Evolutionary conservation across 495 filamentous ascomycete genomes (phyloP).

Genomic region (Penicillium longicatenatum): DNA sequence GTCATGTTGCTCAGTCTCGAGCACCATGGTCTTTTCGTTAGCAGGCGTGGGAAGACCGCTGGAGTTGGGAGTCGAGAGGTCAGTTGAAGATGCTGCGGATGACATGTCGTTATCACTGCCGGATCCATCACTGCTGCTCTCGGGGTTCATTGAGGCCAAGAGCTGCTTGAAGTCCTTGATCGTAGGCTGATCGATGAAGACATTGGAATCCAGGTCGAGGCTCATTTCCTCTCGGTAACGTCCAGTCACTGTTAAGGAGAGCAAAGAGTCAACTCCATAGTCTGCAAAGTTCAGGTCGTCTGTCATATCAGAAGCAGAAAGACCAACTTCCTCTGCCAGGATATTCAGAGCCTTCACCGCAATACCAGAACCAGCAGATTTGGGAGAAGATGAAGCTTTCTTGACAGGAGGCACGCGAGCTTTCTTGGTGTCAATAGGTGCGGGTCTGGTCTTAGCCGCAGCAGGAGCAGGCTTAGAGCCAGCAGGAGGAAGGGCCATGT

Average conservation of each 20-base stretch:
- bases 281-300: slow-evolving; percentile 51
- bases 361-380: slow-evolving; percentile 32
- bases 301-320: slow-evolving; percentile 62
- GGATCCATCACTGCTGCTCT: slow-evolving; percentile 35
- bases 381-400: slow-evolving; percentile 29
- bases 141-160: slow-evolving; percentile 45
- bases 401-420: slow-evolving; percentile 36
- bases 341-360: slow-evolving; percentile 56
- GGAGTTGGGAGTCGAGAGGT: slow-evolving; percentile 38
- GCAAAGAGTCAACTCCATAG: slow-evolving; percentile 56
- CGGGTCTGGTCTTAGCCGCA: slow-evolving; percentile 33
- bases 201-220: slow-evolving; percentile 51
- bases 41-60: slow-evolving; percentile 35
- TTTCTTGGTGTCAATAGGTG: slow-evolving; percentile 39
- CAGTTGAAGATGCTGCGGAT: slow-evolving; percentile 33
- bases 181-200: slow-evolving; percentile 61
- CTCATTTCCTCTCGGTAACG: slow-evolving; percentile 52
- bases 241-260: slow-evolving; percentile 51
- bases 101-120: slow-evolving; percentile 39
- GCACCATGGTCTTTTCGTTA: slow-evolving; percentile 36
- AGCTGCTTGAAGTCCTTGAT: slow-evolving; percentile 63
- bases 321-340: slow-evolving; percentile 66
- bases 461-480: slow-evolving; percentile 32
- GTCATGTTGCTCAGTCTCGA: slow-evolving; percentile 45
- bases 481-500: slow-evolving; percentile 63